Evolutionary conservation across 371 early-diverging fungal species (phyloP), one percentile per base, ranked within the genome.

Genomic region (Blakeslea trispora): DNA sequence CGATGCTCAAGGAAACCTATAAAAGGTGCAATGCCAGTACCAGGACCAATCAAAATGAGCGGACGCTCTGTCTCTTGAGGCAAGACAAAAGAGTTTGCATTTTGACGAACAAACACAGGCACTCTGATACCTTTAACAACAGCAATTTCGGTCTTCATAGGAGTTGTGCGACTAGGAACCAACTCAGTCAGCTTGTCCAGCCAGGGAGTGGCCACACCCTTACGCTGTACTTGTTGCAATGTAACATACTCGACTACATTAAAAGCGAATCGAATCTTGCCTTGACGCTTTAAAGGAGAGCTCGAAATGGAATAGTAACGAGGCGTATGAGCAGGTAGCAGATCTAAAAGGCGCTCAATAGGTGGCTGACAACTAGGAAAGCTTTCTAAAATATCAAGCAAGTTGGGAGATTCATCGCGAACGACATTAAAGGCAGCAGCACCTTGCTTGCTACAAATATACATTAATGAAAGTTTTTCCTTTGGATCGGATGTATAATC

Each of bases 21-120:
- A 48, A 94, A 91, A 11, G 96, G 95, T 6, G 96, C 90, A 46
- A 96, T 80, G 24, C 96, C 96, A 5, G 96, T 94, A 50, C 96
- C 96, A 4, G 93, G 89, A 1, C 92, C 88, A 22, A 96, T 81
- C 71, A 95, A 66, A 2, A 95, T 53, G 19, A 93, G 66, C 0
- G 91, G 91, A 15, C 70, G 75, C 3, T 64, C 53, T 15, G 72
- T 63, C 23, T 79, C 72, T 17, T 50, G 41, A 32, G 91, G 91
- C 41, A 90, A 71, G 11, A 66, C 72, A 73, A 94, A 88, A 7
- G 68, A 71, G 46, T 68, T 75, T 31, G 68, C 54, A 22, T 77
- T 83, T 4, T 73, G 79, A 22, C 82, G 76, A 35, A 84, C 75
- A 64, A 83, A 90, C 14, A 91, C 63, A 22, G 79, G 79, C 0